These are phyloP conservation scores for Myotisia sp. DNA, from an alignment of 2,329 filamentous ascomycete genomes.

Conservation along the genomic window DNA sequence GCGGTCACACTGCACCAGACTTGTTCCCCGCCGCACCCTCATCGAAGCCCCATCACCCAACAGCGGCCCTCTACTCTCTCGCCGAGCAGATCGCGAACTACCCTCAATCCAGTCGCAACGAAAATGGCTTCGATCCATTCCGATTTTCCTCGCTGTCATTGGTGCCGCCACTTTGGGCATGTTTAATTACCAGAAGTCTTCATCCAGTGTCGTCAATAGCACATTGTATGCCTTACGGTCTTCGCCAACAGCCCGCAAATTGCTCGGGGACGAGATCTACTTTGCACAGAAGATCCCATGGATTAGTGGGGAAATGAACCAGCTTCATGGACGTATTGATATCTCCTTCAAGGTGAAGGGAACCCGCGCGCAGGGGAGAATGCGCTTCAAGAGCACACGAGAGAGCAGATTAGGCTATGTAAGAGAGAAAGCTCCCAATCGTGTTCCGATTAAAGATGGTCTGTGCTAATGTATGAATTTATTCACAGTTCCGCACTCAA, in stretches of 20 bases:
- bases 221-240: slow-evolving; percentile 87
- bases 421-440: too few relatives aligned
- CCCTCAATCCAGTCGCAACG: slow-evolving; percentile 34
- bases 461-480: neutral
- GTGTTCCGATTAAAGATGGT: neutral
- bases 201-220: slow-evolving; percentile 70
- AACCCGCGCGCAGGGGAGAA: slow-evolving; percentile 52
- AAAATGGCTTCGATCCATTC: slow-evolving; percentile 59
- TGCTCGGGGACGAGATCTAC: slow-evolving; percentile 77
- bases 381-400: slow-evolving; percentile 67
- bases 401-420: slow-evolving; percentile 48
- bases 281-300: slow-evolving; percentile 66
- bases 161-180: slow-evolving; percentile 63
- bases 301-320: slow-evolving; percentile 81
- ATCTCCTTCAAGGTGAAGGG: slow-evolving; percentile 79
- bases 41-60: slow-evolving; percentile 38
- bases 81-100: slow-evolving; percentile 40
- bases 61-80: slow-evolving; percentile 38
- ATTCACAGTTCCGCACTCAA: slow-evolving; percentile 66
- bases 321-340: slow-evolving; percentile 80
- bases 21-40: slow-evolving; percentile 32
- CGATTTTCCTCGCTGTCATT: slow-evolving; percentile 63
- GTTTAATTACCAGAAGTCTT: slow-evolving; percentile 98
- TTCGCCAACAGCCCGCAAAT: slow-evolving; percentile 55
- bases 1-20: slow-evolving; percentile 5